A percentile compares a stretch with the other conserved stretches of the same genome.
phyloP scores from a whole-genome alignment of 495 filamentous ascomycete genomes.

The Penicillium dipodomyicola region DNA sequence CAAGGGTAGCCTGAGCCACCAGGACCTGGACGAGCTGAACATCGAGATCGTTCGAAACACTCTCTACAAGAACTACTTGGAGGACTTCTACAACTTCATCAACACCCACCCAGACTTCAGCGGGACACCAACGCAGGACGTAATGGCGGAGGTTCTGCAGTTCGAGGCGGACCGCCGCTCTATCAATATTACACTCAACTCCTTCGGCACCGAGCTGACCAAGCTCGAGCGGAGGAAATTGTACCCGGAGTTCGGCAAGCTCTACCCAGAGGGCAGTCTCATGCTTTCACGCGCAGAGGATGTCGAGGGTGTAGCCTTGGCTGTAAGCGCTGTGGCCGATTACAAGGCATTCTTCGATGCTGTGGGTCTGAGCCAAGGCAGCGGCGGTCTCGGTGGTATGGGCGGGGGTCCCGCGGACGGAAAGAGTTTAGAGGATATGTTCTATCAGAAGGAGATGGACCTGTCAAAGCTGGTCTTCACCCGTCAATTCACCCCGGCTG shows the following conservation, averaged over 20 bases:
- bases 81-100: conserved; percentile 93
- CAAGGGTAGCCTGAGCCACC: conserved; percentile 89
- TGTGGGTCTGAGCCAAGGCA: conserved; percentile 76
- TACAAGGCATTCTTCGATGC: conserved; percentile 95
- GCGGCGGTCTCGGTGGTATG: conserved; percentile 77
- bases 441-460: conserved; percentile 99
- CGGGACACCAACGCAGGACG: conserved; percentile 85
- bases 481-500: conserved; percentile 89
- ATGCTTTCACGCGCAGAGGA: conserved; percentile 97
- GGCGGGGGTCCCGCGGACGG: conserved; percentile 72
- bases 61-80: conserved; percentile 98
- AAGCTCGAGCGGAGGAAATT: conserved; percentile 94
- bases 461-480: conserved; percentile 93
- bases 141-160: conserved; percentile 92
- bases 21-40: conserved; percentile 97
- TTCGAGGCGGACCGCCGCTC: conserved; percentile 95
- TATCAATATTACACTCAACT: conserved; percentile 99
- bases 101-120: conserved; percentile 78
- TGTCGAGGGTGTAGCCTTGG: conserved; percentile 86
- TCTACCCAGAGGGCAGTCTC: conserved; percentile 91
- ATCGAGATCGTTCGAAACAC: conserved; percentile 99
- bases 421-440: conserved; percentile 93
- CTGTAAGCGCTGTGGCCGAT: conserved; percentile 85
- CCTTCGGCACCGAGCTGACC: conserved; percentile 93
- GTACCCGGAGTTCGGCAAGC: conserved; percentile 84